Conservation (phyloP, 805 yeast genomes). For the Sugiyamaella qingdaonensis region DNA sequence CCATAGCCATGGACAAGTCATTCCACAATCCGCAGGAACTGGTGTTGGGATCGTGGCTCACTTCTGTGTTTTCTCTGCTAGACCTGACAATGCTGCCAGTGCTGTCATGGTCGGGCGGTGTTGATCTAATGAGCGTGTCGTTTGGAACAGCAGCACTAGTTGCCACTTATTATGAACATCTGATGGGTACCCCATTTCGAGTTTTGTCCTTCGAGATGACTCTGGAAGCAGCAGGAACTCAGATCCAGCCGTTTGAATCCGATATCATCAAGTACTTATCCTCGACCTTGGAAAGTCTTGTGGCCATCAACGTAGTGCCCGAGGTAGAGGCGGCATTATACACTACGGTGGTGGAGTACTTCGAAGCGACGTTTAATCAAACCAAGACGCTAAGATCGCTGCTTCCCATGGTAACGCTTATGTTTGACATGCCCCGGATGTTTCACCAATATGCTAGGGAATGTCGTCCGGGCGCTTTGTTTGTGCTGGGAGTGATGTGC, state of each 20-base stretch:
- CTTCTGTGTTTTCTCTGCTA: neutral
- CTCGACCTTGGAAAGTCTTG: neutral
- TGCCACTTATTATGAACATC: neutral
- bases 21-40: slow-evolving; percentile 4
- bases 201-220: neutral
- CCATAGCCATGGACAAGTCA: neutral
- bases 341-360: neutral
- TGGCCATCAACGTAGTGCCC: neutral
- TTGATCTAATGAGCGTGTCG: slow-evolving; percentile 6
- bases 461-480: neutral
- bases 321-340: neutral
- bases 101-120: neutral
- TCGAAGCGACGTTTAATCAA: neutral
- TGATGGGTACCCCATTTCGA: neutral
- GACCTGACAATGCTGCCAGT: slow-evolving; percentile 4
- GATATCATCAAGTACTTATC: neutral
- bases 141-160: slow-evolving; percentile 1
- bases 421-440: neutral
- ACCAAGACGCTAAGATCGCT: neutral
- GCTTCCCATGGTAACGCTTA: neutral
- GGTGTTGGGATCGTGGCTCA: neutral
- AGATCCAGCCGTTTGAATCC: neutral
- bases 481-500: neutral
- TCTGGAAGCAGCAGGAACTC: neutral
- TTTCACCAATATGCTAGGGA: neutral